Evolutionary conservation across 768 basidiomycete species (phyloP).

Genomic region (Chiua virens): DNA sequence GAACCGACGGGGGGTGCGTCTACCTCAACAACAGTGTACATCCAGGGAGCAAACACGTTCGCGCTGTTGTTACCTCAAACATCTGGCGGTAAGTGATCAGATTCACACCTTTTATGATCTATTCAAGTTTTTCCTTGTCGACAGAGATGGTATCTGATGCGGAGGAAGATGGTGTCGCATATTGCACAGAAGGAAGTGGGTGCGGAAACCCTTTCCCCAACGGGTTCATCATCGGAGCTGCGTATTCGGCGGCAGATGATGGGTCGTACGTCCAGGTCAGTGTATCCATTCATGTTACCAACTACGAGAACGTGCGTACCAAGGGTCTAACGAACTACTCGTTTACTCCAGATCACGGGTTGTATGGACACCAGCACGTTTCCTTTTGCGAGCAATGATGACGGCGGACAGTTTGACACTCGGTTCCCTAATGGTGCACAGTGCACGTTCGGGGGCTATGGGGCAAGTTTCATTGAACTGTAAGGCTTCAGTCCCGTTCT

Average conservation of each 20-base stretch:
- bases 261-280: conserved; percentile 42
- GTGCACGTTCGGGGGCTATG: conserved; percentile 50
- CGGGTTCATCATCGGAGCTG: conserved; percentile 40
- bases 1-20: conserved; percentile 38
- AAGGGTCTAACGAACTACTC: not conserved
- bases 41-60: conserved; percentile 28
- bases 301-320: not conserved
- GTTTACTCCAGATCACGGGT: conserved; percentile 38
- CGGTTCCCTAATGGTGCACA: conserved; percentile 55
- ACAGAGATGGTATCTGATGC: conserved; percentile 40
- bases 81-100: conserved; percentile 31
- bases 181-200: conserved; percentile 31
- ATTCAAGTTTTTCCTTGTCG: not conserved
- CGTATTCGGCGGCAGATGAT: conserved; percentile 33
- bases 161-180: conserved; percentile 38
- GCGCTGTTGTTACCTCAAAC: conserved; percentile 35
- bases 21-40: conserved; percentile 37
- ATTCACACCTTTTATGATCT: not conserved
- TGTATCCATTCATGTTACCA: not conserved
- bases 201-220: conserved; percentile 32
- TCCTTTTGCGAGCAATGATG: conserved; percentile 36
- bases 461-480: conserved; percentile 53
- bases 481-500: conserved; percentile 21
- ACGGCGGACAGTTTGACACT: conserved; percentile 51
- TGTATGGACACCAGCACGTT: conserved; percentile 31